Evolutionary conservation across 2,329 filamentous ascomycete genomes (phyloP), one percentile per base, ranked within the genome.

Genomic region (Exophiala calicioides): DNA sequence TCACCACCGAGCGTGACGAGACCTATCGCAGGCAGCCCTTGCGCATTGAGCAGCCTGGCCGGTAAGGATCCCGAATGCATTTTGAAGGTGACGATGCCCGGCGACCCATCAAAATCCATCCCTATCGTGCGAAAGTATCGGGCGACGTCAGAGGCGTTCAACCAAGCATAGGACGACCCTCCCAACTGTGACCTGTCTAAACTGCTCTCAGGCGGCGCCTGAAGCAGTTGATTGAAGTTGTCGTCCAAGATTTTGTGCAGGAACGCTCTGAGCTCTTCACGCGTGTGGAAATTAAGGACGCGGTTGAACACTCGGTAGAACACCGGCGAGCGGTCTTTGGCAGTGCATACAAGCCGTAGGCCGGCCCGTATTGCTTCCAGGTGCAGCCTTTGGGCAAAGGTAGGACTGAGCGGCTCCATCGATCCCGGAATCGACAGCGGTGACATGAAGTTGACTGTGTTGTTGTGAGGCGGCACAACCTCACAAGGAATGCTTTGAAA

Each of bases 351-450:
- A 35, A 35, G 32, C 3, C 13, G 32, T 16, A 35, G 18, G 18
- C 32, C 32, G 32, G n/a, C 13, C 18, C 18, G 32, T 15, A 35
- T 35, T 15, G 32, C 32, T 35, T 35, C 32, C 32, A 35, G 13
- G 18, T 35, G 32, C 32, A 35, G 32, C 32, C 32, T 35, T 35
- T 35, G 32, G 18, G 32, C 32, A 35, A 35, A 35, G 32, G n/a
- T 35, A 13, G 32, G 32, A 10, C 13, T 35, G 18, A 19, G 13
- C n/a, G 32, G 18, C n/a, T 15, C 19, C n/a, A 35, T 13, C n/a
- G 18, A 19, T 19, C n/a, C 32, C 19, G 32, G n/a, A 10, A 15
- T 19, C n/a, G 18, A 16, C 18, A 19, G 18, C 32, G n/a, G 19
- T 35, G 32, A 35, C 32, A 35, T 13, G 32, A 35, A 5, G 10